A percentile compares a stretch with the other conserved stretches of the same genome.
These are phyloP conservation scores for Alternaria rosae DNA, from an alignment of 2,329 filamentous ascomycete genomes.

Conservation along the genomic window DNA sequence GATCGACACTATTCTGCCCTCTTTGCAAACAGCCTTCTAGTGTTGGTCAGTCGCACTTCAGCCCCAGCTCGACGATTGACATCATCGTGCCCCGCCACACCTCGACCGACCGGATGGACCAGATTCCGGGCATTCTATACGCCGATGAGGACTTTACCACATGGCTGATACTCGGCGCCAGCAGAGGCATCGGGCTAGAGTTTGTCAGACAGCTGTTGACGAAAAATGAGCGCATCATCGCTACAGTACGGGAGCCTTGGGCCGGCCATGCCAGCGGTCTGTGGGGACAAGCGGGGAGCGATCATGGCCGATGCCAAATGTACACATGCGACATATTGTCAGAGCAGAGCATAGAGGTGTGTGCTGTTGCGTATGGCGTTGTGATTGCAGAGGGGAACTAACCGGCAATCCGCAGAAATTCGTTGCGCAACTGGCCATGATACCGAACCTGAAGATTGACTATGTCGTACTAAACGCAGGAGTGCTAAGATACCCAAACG, in stretches of 20 bases:
- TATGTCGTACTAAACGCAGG: constrained; percentile 66
- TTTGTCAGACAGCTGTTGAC: constrained; percentile 60
- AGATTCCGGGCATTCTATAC: constrained; percentile 54
- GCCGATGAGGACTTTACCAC: constrained; percentile 52
- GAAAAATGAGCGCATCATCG: constrained; percentile 59
- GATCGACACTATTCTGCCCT: not conserved
- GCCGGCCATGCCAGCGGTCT: constrained; percentile 51
- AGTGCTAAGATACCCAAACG: constrained; percentile 64
- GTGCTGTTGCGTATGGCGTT: constrained; percentile 10
- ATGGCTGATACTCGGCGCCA: constrained; percentile 58
- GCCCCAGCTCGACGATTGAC: constrained; percentile 12
- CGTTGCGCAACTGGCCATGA: constrained; percentile 49
- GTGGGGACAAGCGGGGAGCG: constrained; percentile 53
- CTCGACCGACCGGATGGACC: constrained; percentile 46
- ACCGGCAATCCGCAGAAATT: constrained; percentile 48
- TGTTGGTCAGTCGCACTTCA: constrained; percentile 1
- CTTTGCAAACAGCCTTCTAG: not conserved
- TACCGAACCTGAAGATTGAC: constrained; percentile 58
- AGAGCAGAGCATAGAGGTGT: constrained; percentile 59
- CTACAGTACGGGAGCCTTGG: constrained; percentile 57
- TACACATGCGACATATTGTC: constrained; percentile 62
- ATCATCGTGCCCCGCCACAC: constrained; percentile 25
- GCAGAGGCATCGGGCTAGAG: constrained; percentile 60
- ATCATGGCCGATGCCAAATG: constrained; percentile 57
- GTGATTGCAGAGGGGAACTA: not conserved